A percentile compares a stretch with the other conserved stretches of the same genome.
Evolutionary conservation across 257 asterid species (phyloP).

Genomic region (Solanum megistacrolobum): DNA sequence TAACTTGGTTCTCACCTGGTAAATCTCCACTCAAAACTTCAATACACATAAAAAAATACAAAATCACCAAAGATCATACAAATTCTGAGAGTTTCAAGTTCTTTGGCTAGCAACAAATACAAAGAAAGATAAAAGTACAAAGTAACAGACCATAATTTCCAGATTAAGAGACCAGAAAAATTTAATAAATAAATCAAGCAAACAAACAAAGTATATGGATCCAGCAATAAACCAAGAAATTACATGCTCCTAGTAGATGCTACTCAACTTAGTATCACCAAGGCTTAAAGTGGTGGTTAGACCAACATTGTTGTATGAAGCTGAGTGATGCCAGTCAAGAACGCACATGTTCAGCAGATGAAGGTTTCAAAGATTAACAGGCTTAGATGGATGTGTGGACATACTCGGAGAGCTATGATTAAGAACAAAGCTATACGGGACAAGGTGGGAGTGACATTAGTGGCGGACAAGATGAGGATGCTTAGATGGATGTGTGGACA

Average conservation of each 20-base stretch:
- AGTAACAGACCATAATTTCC: not conserved
- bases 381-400: not conserved
- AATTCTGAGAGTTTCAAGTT: not conserved
- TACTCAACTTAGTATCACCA: not conserved
- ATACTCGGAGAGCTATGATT: not conserved
- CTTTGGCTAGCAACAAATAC: not conserved
- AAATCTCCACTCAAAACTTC: constrained; percentile 11
- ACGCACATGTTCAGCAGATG: not conserved
- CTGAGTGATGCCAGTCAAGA: not conserved
- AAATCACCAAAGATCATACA: not conserved
- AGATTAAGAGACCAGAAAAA: not conserved
- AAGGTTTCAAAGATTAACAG: not conserved
- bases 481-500: not conserved
- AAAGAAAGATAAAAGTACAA: not conserved
- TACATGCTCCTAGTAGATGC: not conserved
- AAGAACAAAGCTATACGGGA: not conserved
- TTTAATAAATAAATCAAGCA: not conserved
- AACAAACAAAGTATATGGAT: not conserved
- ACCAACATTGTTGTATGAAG: not conserved
- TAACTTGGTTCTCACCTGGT: constrained; percentile 44
- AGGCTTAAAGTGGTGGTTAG: not conserved
- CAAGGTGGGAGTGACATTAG: not conserved
- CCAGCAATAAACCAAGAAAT: not conserved
- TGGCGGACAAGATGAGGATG: not conserved
- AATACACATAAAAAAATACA: not conserved